These are phyloP conservation scores for Lichenothelia convexa DNA, from an alignment of 495 filamentous ascomycete species.

Conservation along the genomic window DNA sequence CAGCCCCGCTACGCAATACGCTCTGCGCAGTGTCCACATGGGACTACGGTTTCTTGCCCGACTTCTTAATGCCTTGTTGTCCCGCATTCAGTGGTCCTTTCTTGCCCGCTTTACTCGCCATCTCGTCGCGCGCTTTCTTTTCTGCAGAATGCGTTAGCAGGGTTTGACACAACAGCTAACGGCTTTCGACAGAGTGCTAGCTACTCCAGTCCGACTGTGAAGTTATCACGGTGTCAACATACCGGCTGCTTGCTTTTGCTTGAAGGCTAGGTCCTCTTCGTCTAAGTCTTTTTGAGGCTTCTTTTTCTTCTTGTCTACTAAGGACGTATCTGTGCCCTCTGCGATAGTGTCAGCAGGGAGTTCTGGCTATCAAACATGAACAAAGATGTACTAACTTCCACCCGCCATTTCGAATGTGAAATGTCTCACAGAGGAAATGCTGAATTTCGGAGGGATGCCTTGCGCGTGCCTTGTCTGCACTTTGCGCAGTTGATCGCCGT, in stretches of 20 bases:
- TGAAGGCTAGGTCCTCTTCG: constrained; percentile 22
- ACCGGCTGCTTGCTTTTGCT: constrained; percentile 21
- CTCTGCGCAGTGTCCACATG: no score
- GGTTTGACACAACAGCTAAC: not conserved
- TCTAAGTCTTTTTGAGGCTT: constrained; percentile 12
- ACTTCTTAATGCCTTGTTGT: constrained; percentile 75
- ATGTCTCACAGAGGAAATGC: no score
- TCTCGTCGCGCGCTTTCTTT: constrained; percentile 23
- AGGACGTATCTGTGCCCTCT: constrained; percentile 25
- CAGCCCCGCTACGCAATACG: no score
- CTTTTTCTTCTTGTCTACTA: constrained; percentile 27
- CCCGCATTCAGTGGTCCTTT: constrained; percentile 55
- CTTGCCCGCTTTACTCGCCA: constrained; percentile 19
- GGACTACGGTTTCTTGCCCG: constrained; percentile 74
- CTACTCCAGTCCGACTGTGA: not conserved
- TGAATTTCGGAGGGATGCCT: no score
- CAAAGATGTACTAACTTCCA: no score
- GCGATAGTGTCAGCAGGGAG: no score
- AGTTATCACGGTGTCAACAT: not conserved
- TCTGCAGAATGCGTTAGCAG: constrained; percentile 9
- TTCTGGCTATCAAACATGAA: no score
- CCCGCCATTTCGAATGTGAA: no score
- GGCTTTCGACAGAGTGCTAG: not conserved
- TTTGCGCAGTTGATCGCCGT: no score
- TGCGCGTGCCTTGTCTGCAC: no score